A percentile compares a stretch with the other conserved stretches of the same genome.
phyloP scores from a whole-genome alignment of 148 eudicot genomes.

The Chenopodium berlandieri region DNA sequence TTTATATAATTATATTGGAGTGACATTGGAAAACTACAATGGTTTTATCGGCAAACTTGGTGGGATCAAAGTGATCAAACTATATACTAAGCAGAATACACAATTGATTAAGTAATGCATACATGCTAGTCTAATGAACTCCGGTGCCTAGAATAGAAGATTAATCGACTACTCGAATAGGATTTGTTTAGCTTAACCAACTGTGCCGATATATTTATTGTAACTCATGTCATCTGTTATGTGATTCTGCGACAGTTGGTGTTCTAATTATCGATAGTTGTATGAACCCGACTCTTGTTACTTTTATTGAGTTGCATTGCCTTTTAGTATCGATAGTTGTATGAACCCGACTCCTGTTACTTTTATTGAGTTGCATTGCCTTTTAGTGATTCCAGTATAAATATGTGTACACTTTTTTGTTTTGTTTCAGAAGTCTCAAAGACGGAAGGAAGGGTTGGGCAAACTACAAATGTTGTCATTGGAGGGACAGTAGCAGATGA shows the following conservation, averaged over 20 bases:
- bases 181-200: not conserved
- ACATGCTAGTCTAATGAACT: not conserved
- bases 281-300: not conserved
- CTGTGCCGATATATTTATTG: not conserved
- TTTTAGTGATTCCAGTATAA: not conserved
- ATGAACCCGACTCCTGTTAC: not conserved
- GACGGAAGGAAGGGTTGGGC: slow-evolving; percentile 91
- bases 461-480: slow-evolving; percentile 84
- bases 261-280: not conserved
- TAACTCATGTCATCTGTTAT: not conserved
- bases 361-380: not conserved
- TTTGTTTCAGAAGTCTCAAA: slow-evolving; percentile 80
- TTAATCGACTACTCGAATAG: not conserved
- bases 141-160: not conserved
- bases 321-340: no score
- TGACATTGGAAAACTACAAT: not conserved
- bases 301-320: not conserved
- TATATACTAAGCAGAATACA: no score
- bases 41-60: not conserved
- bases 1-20: not conserved
- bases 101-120: not conserved
- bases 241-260: not conserved
- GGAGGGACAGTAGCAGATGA: slow-evolving; percentile 93
- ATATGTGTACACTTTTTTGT: not conserved
- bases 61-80: not conserved